A percentile compares a stretch with the other conserved stretches of the same genome.
phyloP scores from a whole-genome alignment of 1,284 basidiomycete genomes.

The Trichosporon coremiiforme region DNA sequence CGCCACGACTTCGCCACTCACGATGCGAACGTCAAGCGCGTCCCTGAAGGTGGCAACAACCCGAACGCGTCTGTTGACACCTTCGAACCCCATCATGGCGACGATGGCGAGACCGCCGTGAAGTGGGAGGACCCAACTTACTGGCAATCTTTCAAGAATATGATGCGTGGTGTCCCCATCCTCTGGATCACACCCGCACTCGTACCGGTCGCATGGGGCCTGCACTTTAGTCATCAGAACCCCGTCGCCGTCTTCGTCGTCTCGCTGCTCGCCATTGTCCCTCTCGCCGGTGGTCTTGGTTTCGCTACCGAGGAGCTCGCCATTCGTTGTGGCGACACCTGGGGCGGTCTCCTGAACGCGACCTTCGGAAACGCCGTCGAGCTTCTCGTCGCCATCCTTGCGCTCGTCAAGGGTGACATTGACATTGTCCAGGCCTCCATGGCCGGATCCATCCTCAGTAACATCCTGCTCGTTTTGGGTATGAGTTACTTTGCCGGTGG shows the following conservation, averaged over 20 bases:
- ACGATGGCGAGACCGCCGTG: constrained; percentile 12
- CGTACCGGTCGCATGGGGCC: constrained; percentile 68
- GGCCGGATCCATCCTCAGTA: constrained; percentile 66
- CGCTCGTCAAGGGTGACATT: constrained; percentile 75
- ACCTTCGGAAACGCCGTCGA: constrained; percentile 60
- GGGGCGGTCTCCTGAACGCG: constrained; percentile 59
- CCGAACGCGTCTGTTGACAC: constrained; percentile 18
- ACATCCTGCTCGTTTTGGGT: constrained; percentile 74
- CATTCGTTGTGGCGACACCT: constrained; percentile 57
- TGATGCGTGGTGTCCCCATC: constrained; percentile 40
- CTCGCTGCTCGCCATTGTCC: constrained; percentile 62
- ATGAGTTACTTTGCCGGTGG: constrained; percentile 65
- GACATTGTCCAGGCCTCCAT: constrained; percentile 74
- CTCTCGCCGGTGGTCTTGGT: constrained; percentile 58
- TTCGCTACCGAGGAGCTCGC: constrained; percentile 60
- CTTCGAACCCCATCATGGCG: constrained; percentile 7
- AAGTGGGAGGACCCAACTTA: constrained; percentile 19
- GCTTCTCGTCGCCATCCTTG: constrained; percentile 69
- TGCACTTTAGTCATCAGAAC: constrained; percentile 65
- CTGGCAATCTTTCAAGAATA: constrained; percentile 38
- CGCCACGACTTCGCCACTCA: constrained; percentile 22
- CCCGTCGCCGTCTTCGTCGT: constrained; percentile 70
- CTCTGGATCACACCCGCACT: constrained; percentile 56
- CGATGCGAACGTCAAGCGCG: constrained; percentile 7
- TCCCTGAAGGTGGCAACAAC: constrained; percentile 16